Evolutionary conservation across 192 early-diverging fungal genomes (phyloP).

Genomic region (Linnemannia exigua): DNA sequence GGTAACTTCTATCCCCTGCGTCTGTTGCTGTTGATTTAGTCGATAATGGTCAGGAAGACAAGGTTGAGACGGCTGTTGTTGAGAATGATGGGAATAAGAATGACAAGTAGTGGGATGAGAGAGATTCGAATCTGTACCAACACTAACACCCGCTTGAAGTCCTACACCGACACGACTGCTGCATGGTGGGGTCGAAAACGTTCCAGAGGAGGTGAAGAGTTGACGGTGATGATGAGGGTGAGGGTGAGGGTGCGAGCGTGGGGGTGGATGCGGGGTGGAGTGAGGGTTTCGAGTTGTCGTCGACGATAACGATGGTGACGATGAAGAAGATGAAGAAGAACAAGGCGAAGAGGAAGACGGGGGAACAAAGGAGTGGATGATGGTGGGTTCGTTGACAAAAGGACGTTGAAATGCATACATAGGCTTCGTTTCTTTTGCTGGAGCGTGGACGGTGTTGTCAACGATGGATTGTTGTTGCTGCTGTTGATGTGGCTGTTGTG

Average conservation of each 20-base stretch:
- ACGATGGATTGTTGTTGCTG: background rate
- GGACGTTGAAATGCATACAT: background rate
- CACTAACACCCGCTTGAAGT: too few species aligned
- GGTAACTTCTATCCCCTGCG: background rate
- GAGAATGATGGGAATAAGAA: background rate
- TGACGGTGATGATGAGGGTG: background rate
- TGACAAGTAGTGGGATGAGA: background rate
- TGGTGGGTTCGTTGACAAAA: background rate
- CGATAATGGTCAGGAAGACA: background rate
- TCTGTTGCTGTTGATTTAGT: background rate
- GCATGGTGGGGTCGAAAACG: slow-evolving; percentile 10
- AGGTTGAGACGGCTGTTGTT: background rate
- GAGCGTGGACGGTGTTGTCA: background rate
- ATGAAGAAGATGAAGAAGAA: too few species aligned
- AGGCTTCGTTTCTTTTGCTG: background rate
- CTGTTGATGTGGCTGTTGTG: too few species aligned
- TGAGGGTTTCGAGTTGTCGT: background rate
- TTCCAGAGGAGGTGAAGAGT: background rate
- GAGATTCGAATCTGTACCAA: slow-evolving; percentile 14
- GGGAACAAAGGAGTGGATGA: background rate
- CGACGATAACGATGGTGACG: too few species aligned
- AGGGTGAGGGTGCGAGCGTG: background rate
- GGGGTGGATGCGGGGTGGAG: background rate
- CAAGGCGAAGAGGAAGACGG: background rate
- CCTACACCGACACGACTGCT: slow-evolving; percentile 8